These are phyloP conservation scores for Mortierella sp. DNA, from an alignment of 371 early-diverging fungal genomes.

Conservation along the genomic window DNA sequence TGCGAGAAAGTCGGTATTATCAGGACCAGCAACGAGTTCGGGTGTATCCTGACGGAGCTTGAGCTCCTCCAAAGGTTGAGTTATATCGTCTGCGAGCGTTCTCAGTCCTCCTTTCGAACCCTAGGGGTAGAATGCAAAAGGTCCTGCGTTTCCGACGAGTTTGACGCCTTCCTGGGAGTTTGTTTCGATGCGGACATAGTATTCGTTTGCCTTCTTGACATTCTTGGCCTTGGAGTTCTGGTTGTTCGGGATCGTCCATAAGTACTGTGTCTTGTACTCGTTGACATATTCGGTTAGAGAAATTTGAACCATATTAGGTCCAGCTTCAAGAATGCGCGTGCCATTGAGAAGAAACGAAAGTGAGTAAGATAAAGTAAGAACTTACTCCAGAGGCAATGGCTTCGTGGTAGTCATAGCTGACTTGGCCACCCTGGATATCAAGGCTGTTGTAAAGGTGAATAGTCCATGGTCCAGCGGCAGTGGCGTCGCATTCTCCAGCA, in stretches of 20 bases:
- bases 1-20: neutral
- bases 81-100: neutral
- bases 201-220: constrained; percentile 23
- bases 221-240: constrained; percentile 15
- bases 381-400: constrained; percentile 42
- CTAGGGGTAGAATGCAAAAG: constrained; percentile 29
- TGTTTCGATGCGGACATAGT: constrained; percentile 44
- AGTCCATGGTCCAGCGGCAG: constrained; percentile 34
- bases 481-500: constrained; percentile 18
- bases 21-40: neutral
- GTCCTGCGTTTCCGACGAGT: constrained; percentile 50
- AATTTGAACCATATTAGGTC: neutral
- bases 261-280: constrained; percentile 21
- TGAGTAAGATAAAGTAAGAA: neutral
- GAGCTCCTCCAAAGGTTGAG: neutral
- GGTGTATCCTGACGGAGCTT: constrained; percentile 12
- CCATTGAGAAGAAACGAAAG: neutral
- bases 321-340: neutral
- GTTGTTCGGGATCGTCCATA: constrained; percentile 36
- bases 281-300: constrained; percentile 14
- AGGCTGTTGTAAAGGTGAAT: constrained; percentile 51
- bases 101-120: neutral
- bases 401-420: constrained; percentile 44
- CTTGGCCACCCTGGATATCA: constrained; percentile 14
- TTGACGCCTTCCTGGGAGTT: constrained; percentile 22